Percentiles rank a stretch among this genome's conserved stretches.
Evolutionary conservation across 2,329 filamentous ascomycete genomes (phyloP).

Genomic region (Monosporascus sp.): DNA sequence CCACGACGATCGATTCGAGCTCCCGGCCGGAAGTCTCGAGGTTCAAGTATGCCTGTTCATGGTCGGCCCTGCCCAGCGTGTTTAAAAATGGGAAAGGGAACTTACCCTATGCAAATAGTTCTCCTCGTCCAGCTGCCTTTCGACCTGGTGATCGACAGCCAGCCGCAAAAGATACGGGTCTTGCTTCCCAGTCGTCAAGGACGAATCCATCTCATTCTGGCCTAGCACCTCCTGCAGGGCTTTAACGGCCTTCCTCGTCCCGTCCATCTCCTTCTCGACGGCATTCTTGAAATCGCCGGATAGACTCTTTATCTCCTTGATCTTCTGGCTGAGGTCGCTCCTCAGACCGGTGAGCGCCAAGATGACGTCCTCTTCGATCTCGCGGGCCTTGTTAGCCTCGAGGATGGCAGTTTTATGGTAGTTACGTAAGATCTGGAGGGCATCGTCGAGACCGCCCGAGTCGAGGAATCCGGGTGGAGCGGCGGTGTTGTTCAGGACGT

Average conservation of each 20-base stretch:
- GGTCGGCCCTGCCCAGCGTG: conserved; percentile 15
- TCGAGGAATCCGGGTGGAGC: conserved; percentile 72
- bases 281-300: conserved; percentile 96
- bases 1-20: conserved; percentile 91
- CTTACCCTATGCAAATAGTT: conserved; percentile 90
- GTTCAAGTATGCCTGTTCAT: conserved; percentile 77
- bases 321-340: conserved; percentile 88
- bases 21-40: conserved; percentile 91
- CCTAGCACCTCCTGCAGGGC: conserved; percentile 77
- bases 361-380: conserved; percentile 90
- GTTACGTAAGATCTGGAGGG: conserved; percentile 70
- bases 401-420: conserved; percentile 77
- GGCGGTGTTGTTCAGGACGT: conserved; percentile 74
- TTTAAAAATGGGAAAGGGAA: conserved; percentile 3
- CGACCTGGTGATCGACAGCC: conserved; percentile 82
- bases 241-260: conserved; percentile 72
- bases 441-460: conserved; percentile 83
- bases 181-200: conserved; percentile 73
- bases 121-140: conserved; percentile 91
- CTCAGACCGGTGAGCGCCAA: conserved; percentile 78
- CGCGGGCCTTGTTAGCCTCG: conserved; percentile 82
- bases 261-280: conserved; percentile 91
- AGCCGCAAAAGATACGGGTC: conserved; percentile 88
- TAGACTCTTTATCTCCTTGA: conserved; percentile 94
- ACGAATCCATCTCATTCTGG: conserved; percentile 72